Conservation (phyloP, 148 eudicot species). For the Limonium bicolor region DNA sequence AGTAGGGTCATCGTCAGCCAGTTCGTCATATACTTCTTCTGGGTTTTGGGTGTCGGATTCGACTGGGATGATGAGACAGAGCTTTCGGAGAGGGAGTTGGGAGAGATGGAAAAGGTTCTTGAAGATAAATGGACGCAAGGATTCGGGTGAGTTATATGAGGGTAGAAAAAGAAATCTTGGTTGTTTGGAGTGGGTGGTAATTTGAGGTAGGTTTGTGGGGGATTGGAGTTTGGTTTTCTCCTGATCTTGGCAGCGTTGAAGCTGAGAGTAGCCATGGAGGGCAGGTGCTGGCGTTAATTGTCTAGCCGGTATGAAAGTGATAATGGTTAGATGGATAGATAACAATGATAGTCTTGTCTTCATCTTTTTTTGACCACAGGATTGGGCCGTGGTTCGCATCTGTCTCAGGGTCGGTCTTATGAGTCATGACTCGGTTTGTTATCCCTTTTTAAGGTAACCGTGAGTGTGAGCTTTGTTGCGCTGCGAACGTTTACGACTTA, state of each 20-base stretch:
- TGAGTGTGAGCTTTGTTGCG: no score
- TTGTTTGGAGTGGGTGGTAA: conserved; percentile 19
- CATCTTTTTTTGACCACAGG: no score
- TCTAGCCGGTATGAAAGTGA: no score
- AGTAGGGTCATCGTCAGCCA: conserved; percentile 61
- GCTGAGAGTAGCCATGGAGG: conserved; percentile 64
- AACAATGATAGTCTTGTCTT: no score
- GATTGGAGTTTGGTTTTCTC: conserved; percentile 18
- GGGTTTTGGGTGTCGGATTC: conserved; percentile 13
- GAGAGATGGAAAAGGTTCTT: conserved; percentile 9
- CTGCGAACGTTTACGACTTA: no score
- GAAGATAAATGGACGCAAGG: conserved; percentile 7
- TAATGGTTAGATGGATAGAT: no score
- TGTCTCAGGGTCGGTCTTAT: no score
- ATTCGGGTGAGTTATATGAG: background rate
- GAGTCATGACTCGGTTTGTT: no score
- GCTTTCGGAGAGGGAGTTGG: conserved; percentile 46
- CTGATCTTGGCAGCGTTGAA: conserved; percentile 50
- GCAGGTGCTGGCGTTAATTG: no score
- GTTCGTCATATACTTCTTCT: background rate
- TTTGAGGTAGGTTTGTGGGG: conserved; percentile 23
- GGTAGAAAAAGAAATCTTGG: conserved; percentile 19
- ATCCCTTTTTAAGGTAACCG: no score
- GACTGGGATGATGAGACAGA: conserved; percentile 25
- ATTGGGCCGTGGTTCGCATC: no score